A percentile compares a stretch with the other conserved stretches of the same genome.
Evolutionary conservation across 2,329 filamentous ascomycete species (phyloP).

Genomic region (Pseudogymnoascus sp.): DNA sequence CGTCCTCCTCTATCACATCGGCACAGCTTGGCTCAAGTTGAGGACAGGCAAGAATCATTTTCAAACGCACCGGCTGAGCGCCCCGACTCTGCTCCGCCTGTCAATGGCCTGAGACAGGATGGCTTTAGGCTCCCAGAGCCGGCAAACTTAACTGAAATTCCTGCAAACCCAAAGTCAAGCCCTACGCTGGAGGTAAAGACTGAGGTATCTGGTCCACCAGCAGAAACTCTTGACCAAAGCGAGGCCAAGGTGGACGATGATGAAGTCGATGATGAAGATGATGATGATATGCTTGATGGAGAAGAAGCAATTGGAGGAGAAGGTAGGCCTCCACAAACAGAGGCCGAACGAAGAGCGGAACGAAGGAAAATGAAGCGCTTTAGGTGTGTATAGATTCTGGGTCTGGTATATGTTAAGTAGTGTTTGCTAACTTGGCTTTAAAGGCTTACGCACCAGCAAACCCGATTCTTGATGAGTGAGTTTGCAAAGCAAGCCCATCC

Average conservation of each 20-base stretch:
- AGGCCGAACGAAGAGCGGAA: conserved; percentile 50
- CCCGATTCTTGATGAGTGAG: conserved; percentile 94
- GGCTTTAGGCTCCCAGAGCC: not conserved
- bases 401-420: not conserved
- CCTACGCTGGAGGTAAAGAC: not conserved
- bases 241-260: not conserved
- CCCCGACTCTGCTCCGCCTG: conserved; percentile 25
- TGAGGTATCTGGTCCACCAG: not conserved
- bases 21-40: conserved; percentile 24
- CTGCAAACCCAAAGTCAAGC: not conserved
- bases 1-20: conserved; percentile 26
- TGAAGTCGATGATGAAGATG: conserved; percentile 35
- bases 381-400: conserved; percentile 42
- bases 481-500: conserved; percentile 92
- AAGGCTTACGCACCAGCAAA: conserved; percentile 91
- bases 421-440: not conserved
- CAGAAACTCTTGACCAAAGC: not conserved
- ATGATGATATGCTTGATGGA: conserved; percentile 49
- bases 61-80: conserved; percentile 22
- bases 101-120: not conserved
- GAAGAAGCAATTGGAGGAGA: conserved; percentile 36
- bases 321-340: conserved; percentile 38
- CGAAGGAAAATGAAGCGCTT: conserved; percentile 72
- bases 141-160: not conserved
- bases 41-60: conserved; percentile 19